Evolutionary conservation across 1,284 basidiomycete species (phyloP).

Genomic region (Boletus albobrunnescens): DNA sequence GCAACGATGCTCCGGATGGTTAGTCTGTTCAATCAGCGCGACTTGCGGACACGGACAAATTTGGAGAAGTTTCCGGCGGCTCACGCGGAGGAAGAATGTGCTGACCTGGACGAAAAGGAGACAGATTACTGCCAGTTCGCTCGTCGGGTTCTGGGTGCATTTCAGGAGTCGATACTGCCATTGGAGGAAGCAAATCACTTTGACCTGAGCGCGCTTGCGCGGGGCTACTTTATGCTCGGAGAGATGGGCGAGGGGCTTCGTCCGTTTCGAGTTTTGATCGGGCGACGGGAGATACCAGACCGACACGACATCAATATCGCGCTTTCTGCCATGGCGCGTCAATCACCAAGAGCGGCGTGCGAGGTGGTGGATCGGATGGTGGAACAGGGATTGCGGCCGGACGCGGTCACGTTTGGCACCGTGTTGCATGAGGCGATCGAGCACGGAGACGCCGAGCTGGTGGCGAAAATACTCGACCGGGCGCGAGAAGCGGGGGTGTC

Average conservation of each 20-base stretch:
- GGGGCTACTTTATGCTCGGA: conserved; percentile 59
- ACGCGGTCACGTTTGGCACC: conserved; percentile 54
- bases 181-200: conserved; percentile 46
- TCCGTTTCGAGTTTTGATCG: conserved; percentile 44
- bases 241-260: conserved; percentile 44
- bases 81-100: conserved; percentile 1
- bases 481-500: conserved; percentile 36
- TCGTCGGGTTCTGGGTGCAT: conserved; percentile 45
- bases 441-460: conserved; percentile 43
- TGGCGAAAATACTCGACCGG: conserved; percentile 39
- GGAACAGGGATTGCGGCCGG: conserved; percentile 44
- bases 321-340: conserved; percentile 49
- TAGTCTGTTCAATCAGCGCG: conserved; percentile 45
- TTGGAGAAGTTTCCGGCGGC: background rate
- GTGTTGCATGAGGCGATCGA: conserved; percentile 53
- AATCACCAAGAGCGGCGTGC: conserved; percentile 44
- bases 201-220: conserved; percentile 56
- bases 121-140: conserved; percentile 37
- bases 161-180: conserved; percentile 41
- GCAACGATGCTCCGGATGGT: conserved; percentile 53
- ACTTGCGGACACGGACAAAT: conserved; percentile 18
- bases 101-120: conserved; percentile 4
- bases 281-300: conserved; percentile 53
- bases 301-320: conserved; percentile 60
- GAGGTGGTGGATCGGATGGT: conserved; percentile 49